phyloP scores from a whole-genome alignment of 352 stramenopile genomes.

The Phytophthora chlamydospora region DNA sequence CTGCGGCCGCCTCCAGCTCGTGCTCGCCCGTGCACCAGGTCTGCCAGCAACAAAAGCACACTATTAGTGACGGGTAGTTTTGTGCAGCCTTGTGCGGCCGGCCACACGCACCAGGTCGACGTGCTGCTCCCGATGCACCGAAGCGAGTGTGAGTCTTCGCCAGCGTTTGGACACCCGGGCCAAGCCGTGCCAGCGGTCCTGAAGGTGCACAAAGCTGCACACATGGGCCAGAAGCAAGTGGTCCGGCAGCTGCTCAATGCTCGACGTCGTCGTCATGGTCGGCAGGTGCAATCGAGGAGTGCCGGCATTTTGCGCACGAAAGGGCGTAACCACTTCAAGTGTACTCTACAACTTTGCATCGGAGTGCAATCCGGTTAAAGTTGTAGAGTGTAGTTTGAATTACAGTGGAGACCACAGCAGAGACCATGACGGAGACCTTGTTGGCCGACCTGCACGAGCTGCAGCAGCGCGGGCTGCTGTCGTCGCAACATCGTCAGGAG shows the following conservation, averaged over 20 bases:
- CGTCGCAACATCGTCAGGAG: conserved; percentile 36
- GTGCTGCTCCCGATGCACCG: conserved; percentile 50
- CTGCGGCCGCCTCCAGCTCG: conserved; percentile 55
- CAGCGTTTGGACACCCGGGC: conserved; percentile 62
- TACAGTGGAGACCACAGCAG: too few relatives aligned
- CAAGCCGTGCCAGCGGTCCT: conserved; percentile 62
- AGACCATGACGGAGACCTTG: conserved; percentile 15
- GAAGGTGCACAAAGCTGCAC: conserved; percentile 61
- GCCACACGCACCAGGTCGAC: conserved; percentile 58
- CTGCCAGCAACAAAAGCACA: conserved; percentile 25
- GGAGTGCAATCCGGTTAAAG: too few relatives aligned
- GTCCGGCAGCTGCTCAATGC: conserved; percentile 47
- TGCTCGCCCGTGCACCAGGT: conserved; percentile 75
- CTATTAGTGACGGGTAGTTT: neutral
- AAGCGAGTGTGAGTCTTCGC: conserved; percentile 59
- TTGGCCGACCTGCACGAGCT: conserved; percentile 47
- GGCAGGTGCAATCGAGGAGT: neutral
- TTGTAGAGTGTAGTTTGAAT: too few relatives aligned
- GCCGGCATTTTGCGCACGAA: neutral
- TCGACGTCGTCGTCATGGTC: conserved; percentile 3
- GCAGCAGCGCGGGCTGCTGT: conserved; percentile 40
- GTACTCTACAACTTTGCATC: too few relatives aligned
- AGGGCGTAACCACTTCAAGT: neutral
- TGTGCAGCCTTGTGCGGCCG: neutral
- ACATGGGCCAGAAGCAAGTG: conserved; percentile 51